These are phyloP conservation scores for Colletotrichum aenigma DNA, from an alignment of 2,329 filamentous ascomycete species.

Conservation along the genomic window DNA sequence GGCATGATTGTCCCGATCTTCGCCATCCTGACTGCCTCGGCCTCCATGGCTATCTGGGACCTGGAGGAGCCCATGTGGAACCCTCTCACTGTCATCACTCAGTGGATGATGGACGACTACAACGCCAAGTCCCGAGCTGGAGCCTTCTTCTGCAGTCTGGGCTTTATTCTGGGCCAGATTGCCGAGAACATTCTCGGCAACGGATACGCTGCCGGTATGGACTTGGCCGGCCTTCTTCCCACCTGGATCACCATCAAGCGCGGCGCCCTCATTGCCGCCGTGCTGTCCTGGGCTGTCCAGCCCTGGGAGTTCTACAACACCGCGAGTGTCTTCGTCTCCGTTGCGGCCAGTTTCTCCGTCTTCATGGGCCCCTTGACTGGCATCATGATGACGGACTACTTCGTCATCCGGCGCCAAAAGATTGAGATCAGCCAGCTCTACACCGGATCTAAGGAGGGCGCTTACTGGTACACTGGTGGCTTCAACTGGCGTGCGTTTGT, in stretches of 20 bases:
- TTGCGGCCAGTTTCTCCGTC: conserved; percentile 30
- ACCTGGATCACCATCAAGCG: conserved; percentile 31
- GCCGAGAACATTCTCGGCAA: conserved; percentile 33
- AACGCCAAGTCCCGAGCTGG: conserved; percentile 27
- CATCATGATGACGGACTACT: conserved; percentile 34
- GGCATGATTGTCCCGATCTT: conserved; percentile 30
- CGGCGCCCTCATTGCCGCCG: conserved; percentile 27
- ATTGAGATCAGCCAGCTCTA: conserved; percentile 43
- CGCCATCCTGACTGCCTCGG: conserved; percentile 28
- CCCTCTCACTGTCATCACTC: conserved; percentile 27
- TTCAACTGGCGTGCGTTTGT: conserved; percentile 37
- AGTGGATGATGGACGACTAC: conserved; percentile 31
- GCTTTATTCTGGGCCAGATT: conserved; percentile 30
- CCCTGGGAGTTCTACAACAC: conserved; percentile 34
- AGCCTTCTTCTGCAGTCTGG: conserved; percentile 30
- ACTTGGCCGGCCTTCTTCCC: conserved; percentile 30
- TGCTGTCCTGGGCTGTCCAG: conserved; percentile 28
- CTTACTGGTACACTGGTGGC: conserved; percentile 41
- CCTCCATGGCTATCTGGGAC: conserved; percentile 29
- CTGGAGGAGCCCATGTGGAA: conserved; percentile 28
- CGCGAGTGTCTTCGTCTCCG: conserved; percentile 28
- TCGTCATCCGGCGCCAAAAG: conserved; percentile 33
- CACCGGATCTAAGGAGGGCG: conserved; percentile 30
- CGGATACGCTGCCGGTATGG: conserved; percentile 31
- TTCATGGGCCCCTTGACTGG: conserved; percentile 32